These are phyloP conservation scores for Suhomyces bolitotheri DNA, from an alignment of 1,139 yeast species.

Conservation along the genomic window DNA sequence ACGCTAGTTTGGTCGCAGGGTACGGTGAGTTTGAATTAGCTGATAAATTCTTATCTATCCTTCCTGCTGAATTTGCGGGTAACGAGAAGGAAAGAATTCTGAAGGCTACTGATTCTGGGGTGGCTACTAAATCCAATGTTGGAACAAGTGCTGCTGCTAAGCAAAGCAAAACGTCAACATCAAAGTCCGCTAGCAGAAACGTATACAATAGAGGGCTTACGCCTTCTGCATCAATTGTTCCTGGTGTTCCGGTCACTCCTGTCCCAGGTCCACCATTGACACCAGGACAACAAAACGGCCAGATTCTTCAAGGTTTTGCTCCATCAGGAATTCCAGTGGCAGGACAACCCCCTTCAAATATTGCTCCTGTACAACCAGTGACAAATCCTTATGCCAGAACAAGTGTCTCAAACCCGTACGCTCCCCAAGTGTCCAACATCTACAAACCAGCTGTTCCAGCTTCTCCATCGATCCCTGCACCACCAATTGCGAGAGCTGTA, in stretches of 20 bases:
- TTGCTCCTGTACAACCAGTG: slow-evolving; percentile 18
- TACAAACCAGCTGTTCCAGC: slow-evolving; percentile 9
- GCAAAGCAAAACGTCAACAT: too few relatives aligned
- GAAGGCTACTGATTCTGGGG: slow-evolving; percentile 47
- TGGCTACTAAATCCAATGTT: slow-evolving; percentile 7
- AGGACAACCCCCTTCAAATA: slow-evolving; percentile 17
- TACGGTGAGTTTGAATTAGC: slow-evolving; percentile 87
- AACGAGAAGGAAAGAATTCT: slow-evolving; percentile 77
- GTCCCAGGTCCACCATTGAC: slow-evolving; percentile 12
- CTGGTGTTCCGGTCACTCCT: slow-evolving; percentile 8
- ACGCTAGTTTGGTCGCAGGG: slow-evolving; percentile 76
- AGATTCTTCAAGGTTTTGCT: background rate
- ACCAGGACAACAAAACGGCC: background rate
- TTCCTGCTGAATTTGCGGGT: slow-evolving; percentile 60
- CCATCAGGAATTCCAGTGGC: background rate
- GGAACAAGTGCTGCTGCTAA: slow-evolving; percentile 7
- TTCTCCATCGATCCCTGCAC: slow-evolving; percentile 23
- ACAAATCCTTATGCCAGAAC: slow-evolving; percentile 28
- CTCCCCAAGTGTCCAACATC: slow-evolving; percentile 21
- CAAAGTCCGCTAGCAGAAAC: slow-evolving; percentile 9
- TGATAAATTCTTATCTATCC: slow-evolving; percentile 59
- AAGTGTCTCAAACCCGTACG: slow-evolving; percentile 28
- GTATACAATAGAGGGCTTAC: slow-evolving; percentile 16
- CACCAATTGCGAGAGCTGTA: slow-evolving; percentile 26
- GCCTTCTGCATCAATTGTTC: too few relatives aligned